Conservation (phyloP, 176 grass and related monocot genomes). For the Triticum dicoccoides region DNA sequence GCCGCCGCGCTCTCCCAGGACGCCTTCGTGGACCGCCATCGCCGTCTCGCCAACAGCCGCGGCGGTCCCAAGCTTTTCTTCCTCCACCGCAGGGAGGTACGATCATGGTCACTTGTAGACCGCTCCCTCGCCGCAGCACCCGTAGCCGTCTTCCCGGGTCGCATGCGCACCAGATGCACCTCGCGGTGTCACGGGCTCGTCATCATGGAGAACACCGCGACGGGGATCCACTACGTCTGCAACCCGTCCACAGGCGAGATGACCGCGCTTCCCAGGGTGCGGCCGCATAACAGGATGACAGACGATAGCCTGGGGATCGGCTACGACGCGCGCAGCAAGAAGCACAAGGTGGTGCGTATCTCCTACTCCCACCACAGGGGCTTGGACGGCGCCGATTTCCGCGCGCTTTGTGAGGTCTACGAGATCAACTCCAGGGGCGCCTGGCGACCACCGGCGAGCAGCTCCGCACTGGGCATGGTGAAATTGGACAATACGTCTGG, state of each 20-base stretch:
- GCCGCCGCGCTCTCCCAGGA: neutral
- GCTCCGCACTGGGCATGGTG: neutral
- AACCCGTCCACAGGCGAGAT: neutral
- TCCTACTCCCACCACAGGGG: neutral
- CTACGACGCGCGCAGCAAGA: neutral
- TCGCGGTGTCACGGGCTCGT: neutral
- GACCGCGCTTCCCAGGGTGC: neutral
- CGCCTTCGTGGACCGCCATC: neutral
- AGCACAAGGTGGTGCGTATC: neutral
- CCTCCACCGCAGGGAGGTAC: neutral
- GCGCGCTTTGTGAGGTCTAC: neutral
- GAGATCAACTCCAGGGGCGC: neutral
- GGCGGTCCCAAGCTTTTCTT: neutral
- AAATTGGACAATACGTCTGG: neutral
- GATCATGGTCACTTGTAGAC: neutral
- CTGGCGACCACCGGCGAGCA: neutral
- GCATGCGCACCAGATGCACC: neutral
- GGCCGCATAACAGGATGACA: too few relatives aligned
- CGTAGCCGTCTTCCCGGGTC: neutral
- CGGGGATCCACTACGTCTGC: neutral
- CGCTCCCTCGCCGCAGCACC: neutral
- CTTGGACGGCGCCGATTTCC: too few relatives aligned
- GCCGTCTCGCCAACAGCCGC: neutral
- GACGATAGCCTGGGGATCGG: neutral
- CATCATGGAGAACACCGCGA: neutral